phyloP scores from a whole-genome alignment of 2,329 filamentous ascomycete genomes.

The Mycosphaerella arachidis region DNA sequence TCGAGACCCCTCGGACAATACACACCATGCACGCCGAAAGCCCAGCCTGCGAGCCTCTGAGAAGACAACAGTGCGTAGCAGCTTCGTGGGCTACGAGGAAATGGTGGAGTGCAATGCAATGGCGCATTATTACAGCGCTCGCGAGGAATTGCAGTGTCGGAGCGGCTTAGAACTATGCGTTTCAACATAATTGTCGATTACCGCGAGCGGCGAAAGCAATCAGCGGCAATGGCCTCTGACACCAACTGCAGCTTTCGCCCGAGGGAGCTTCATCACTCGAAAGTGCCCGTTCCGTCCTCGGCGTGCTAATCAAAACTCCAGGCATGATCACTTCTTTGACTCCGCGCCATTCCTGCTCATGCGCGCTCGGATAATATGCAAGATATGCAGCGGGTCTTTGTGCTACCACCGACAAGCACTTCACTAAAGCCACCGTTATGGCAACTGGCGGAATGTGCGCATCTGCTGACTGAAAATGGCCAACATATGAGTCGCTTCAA shows the following conservation, averaged over 20 bases:
- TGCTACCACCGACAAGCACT: constrained; percentile 6
- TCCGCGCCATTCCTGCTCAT: constrained; percentile 7
- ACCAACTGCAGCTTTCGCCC: neutral
- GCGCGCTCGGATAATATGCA: constrained; percentile 4
- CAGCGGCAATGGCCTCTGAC: neutral
- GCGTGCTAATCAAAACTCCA: constrained; percentile 4
- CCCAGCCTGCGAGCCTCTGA: too few species aligned
- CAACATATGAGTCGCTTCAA: neutral
- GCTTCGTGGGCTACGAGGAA: too few species aligned
- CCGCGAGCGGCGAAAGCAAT: neutral
- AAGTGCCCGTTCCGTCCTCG: constrained; percentile 8
- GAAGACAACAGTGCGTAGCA: too few species aligned
- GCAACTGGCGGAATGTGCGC: neutral
- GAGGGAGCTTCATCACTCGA: neutral
- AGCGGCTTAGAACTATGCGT: neutral
- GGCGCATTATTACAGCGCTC: too few species aligned
- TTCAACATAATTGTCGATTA: neutral
- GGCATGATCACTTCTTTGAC: constrained; percentile 1
- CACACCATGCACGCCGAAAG: neutral
- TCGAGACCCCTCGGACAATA: constrained; percentile 1
- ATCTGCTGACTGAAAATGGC: neutral
- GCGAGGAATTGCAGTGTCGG: neutral
- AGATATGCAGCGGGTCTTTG: constrained; percentile 8
- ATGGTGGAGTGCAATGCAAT: too few species aligned
- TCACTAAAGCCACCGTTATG: constrained; percentile 2